phyloP scores from a whole-genome alignment of 176 grass and related monocot genomes.

The Puya raimondii region DNA sequence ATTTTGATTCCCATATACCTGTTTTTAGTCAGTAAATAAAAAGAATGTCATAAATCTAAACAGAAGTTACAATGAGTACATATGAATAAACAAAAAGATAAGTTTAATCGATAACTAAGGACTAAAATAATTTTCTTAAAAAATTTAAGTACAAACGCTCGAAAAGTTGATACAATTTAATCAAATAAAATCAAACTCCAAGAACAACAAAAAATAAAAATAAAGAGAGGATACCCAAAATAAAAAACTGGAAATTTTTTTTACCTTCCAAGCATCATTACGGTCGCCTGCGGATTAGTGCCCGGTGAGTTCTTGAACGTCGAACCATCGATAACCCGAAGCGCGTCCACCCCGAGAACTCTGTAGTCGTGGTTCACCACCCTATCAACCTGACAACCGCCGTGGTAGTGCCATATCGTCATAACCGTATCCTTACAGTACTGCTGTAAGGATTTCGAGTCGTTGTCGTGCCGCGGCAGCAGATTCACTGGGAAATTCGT shows the following conservation, averaged over 20 bases:
- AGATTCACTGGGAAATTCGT: background rate
- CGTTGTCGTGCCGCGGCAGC: slow-evolving; percentile 1
- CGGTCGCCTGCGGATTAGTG: slow-evolving; percentile 84
- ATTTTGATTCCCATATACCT: slow-evolving; percentile 36
- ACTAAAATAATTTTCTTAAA: background rate
- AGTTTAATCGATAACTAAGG: background rate
- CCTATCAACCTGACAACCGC: slow-evolving; percentile 37
- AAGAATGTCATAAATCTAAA: background rate
- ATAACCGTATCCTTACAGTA: slow-evolving; percentile 66
- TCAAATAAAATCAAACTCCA: background rate
- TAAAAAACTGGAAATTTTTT: background rate
- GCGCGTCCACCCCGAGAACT: background rate
- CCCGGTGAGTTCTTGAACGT: slow-evolving; percentile 70
- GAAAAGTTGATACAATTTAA: too few species aligned
- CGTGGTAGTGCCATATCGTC: slow-evolving; percentile 95
- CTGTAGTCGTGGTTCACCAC: background rate
- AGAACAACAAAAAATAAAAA: background rate
- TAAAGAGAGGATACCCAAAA: background rate
- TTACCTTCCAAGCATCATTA: slow-evolving; percentile 93
- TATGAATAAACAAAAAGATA: background rate
- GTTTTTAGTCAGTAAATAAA: background rate
- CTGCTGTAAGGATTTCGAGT: background rate
- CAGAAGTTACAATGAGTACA: background rate
- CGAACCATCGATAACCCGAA: slow-evolving; percentile 50
- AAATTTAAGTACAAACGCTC: too few species aligned